Evolutionary conservation across 1,284 basidiomycete genomes (phyloP), one percentile per base, ranked within the genome.

Genomic region (Boletellus deceptivus): DNA sequence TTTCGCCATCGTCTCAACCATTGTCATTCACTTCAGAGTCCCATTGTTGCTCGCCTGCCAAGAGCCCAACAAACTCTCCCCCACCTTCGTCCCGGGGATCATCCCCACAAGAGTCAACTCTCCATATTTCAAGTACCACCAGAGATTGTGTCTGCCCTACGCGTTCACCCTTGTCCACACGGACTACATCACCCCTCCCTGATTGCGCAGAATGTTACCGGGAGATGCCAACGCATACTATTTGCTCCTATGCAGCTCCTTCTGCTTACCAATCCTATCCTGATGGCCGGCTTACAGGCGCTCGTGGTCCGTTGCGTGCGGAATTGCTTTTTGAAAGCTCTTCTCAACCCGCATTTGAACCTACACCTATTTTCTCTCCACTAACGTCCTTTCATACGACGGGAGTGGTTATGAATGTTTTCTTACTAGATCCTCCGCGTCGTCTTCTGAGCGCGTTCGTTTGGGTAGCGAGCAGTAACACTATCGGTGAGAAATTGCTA

Each of bases 321-420:
- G 53, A 53, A 11, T 31, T 48, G 35, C 41, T 50, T 31, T 51
- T 53, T 18, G 67, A 67, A 38, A 20, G 65, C 59, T 7, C 68
- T n/a, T 50, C 39, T 4, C 72, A 73, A 5, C 64, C 68, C 42
- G 65, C 61, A 34, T 63, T 67, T 10, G 64, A 59, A 43, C 20
- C 43, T n/a, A 63, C 58, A 46, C 41, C 61, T 27, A 49, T 68
- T 1, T 87, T 88, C 61, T 75, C 74, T 6, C 74, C 74, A 42
- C 71, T 87, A 18, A 77, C 82, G 10, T 72, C 74, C 16, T 87
- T 87, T 62, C 76, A 75, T 58, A 86, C 82, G 1, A 73, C 75
- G 1, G 85, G 86, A 1, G 77, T 83, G 4, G 84, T 87, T 11
- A 86, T 88, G 81, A 86, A 86, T 56, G 79, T 88, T 27, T 88